These are phyloP conservation scores for Crithidia bombi DNA, from an alignment of 208 protist species.

Conservation along the genomic window DNA sequence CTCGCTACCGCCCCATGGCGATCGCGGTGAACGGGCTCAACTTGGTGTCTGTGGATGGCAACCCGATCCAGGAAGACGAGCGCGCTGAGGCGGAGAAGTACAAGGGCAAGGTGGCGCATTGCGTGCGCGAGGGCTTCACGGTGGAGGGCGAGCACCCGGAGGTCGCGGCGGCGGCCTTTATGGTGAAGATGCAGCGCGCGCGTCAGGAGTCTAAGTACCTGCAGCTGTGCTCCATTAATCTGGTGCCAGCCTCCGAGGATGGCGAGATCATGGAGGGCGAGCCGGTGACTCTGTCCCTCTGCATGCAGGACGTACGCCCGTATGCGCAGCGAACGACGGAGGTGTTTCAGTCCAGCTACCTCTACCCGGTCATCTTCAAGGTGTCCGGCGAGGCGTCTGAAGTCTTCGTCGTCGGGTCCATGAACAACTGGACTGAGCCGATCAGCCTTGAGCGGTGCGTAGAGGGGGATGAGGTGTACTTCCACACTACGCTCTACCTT, in stretches of 20 bases:
- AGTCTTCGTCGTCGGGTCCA: conserved; percentile 91
- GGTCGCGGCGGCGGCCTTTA: conserved; percentile 79
- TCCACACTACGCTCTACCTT: conserved; percentile 92
- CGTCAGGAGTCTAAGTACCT: conserved; percentile 70
- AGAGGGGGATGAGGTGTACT: conserved; percentile 82
- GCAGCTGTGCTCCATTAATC: conserved; percentile 86
- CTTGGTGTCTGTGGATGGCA: conserved; percentile 89
- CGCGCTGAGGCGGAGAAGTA: conserved; percentile 85
- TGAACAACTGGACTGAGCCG: conserved; percentile 93
- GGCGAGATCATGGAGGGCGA: conserved; percentile 79
- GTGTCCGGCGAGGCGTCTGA: conserved; percentile 89
- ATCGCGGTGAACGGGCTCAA: conserved; percentile 84
- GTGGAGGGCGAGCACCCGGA: conserved; percentile 88
- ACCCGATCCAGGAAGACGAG: conserved; percentile 86
- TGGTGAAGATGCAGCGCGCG: conserved; percentile 86
- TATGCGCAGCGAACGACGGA: conserved; percentile 81
- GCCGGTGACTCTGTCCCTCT: conserved; percentile 82
- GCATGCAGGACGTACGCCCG: conserved; percentile 90
- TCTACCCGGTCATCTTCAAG: conserved; percentile 91
- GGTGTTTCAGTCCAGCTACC: conserved; percentile 84
- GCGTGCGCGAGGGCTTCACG: conserved; percentile 90
- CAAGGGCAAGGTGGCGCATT: conserved; percentile 90
- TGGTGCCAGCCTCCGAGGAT: conserved; percentile 57
- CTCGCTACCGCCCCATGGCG: conserved; percentile 91
- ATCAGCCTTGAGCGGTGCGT: conserved; percentile 86